Conservation (phyloP, 805 yeast genomes). For the Candida oleophila region DNA sequence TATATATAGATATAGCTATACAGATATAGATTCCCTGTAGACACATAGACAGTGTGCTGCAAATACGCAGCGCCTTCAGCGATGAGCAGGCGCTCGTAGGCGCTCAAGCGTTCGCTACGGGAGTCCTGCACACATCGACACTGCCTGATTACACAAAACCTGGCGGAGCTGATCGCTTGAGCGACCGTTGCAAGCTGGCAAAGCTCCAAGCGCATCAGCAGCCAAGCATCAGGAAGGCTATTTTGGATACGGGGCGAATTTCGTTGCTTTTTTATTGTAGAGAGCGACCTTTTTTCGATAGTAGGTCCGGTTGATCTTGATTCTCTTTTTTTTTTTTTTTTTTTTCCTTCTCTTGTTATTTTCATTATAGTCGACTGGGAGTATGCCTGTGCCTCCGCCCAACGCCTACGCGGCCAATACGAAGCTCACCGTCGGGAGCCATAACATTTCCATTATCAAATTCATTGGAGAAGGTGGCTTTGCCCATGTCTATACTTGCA, state of each 20-base stretch:
- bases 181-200: too few species aligned
- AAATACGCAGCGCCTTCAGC: too few species aligned
- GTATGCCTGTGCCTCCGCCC: conserved; percentile 48
- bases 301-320: too few species aligned
- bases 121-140: background rate
- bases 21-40: too few species aligned
- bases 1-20: too few species aligned
- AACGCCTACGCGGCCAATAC: conserved; percentile 76
- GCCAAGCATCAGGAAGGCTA: too few species aligned
- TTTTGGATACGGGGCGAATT: too few species aligned
- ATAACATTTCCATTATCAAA: conserved; percentile 61
- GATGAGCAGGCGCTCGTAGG: too few species aligned
- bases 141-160: background rate
- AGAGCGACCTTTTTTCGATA: too few species aligned
- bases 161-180: too few species aligned
- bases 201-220: background rate
- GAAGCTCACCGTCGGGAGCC: conserved; percentile 78
- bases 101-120: background rate
- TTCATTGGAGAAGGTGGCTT: conserved; percentile 91
- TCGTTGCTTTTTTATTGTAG: too few species aligned
- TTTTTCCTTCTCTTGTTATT: background rate
- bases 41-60: background rate
- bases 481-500: conserved; percentile 89
- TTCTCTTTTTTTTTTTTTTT: background rate
- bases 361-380: background rate